Conservation (phyloP, 225 moss, liverwort and hornwort species). For the Lunularia cruciata region DNA sequence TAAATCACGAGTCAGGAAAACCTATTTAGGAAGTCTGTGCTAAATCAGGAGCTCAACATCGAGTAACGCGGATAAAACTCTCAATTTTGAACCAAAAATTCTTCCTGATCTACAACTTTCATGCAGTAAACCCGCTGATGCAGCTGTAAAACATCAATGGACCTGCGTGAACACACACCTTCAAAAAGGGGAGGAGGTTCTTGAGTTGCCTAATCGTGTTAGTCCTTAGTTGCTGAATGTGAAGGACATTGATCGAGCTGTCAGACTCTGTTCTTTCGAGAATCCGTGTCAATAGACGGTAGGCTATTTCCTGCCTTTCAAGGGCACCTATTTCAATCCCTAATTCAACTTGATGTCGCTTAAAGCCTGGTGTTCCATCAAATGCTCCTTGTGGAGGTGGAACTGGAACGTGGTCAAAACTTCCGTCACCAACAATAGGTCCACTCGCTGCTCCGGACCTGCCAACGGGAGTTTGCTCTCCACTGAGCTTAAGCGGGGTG, state of each 20-base stretch:
- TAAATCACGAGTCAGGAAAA: no score
- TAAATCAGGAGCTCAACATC: no score
- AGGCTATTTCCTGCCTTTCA: conserved; percentile 70
- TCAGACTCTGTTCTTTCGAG: conserved; percentile 49
- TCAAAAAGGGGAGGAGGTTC: conserved; percentile 68
- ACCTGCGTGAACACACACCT: conserved; percentile 50
- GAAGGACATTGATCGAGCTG: conserved; percentile 38
- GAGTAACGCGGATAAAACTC: background rate
- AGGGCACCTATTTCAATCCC: conserved; percentile 49
- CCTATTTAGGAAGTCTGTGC: no score
- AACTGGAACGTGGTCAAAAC: conserved; percentile 20
- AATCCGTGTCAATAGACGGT: conserved; percentile 54
- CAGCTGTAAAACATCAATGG: no score
- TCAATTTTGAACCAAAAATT: background rate
- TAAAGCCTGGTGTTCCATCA: conserved; percentile 51
- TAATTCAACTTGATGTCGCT: conserved; percentile 41
- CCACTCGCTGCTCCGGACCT: conserved; percentile 28
- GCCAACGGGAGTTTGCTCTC: conserved; percentile 32
- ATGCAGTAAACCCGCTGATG: no score
- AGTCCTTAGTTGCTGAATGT: conserved; percentile 54
- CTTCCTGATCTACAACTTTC: no score
- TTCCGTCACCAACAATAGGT: conserved; percentile 11
- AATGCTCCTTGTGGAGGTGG: conserved; percentile 33
- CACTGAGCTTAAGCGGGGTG: conserved; percentile 40
- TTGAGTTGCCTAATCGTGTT: conserved; percentile 54